Evolutionary conservation across 345 rosid species (phyloP).

Genomic region (Pistacia integerrima): DNA sequence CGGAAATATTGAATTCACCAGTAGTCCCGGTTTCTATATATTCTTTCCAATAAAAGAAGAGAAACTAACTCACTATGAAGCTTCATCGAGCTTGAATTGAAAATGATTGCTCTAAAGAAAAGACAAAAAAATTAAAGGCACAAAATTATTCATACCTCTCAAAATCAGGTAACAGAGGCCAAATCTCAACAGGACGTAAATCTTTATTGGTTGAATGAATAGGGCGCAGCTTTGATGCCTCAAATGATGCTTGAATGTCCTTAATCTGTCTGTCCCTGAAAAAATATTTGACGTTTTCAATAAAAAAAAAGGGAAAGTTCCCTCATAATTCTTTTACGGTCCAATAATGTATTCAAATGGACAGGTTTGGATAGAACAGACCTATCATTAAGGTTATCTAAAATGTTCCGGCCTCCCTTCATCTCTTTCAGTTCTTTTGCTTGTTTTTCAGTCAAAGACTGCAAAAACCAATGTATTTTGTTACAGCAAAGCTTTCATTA

Average conservation of each 20-base stretch:
- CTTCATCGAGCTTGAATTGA: background rate
- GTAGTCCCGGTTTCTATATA: background rate
- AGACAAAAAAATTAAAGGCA: constrained; percentile 25
- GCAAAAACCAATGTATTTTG: constrained; percentile 27
- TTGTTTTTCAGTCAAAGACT: constrained; percentile 95
- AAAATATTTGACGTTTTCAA: constrained; percentile 16
- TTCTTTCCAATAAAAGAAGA: background rate
- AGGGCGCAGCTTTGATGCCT: constrained; percentile 74
- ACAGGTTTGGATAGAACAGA: constrained; percentile 36
- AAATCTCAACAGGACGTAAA: constrained; percentile 68
- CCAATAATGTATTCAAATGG: constrained; percentile 6
- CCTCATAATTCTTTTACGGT: background rate
- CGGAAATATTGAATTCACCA: background rate
- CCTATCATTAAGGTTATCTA: constrained; percentile 83
- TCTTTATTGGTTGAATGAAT: constrained; percentile 87
- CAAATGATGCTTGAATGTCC: constrained; percentile 89
- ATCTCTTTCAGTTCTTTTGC: constrained; percentile 88
- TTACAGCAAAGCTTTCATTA: constrained; percentile 18
- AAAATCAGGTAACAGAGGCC: constrained; percentile 89
- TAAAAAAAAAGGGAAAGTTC: background rate
- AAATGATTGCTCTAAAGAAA: background rate
- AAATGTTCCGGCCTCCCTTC: constrained; percentile 71
- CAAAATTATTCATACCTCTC: constrained; percentile 57
- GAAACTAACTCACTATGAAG: background rate
- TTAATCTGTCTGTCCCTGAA: constrained; percentile 90